These are phyloP conservation scores for Amborella trichopoda DNA, from an alignment of 164 flowering plant genomes.

Conservation along the genomic window DNA sequence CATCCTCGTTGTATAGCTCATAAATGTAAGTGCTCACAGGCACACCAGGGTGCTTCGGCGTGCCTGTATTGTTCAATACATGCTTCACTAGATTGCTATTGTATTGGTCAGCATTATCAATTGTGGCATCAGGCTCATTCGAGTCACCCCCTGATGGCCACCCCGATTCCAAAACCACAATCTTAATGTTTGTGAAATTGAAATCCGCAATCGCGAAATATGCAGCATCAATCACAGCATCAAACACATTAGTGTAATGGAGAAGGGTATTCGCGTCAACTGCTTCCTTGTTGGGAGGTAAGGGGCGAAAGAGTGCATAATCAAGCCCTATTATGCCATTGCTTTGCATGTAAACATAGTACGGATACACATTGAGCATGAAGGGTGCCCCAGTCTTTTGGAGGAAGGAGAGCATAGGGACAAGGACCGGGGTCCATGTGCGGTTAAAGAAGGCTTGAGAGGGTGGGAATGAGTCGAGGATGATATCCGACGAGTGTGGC, in stretches of 20 bases:
- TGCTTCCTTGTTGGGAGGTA: constrained; percentile 57
- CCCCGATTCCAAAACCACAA: constrained; percentile 64
- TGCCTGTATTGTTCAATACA: constrained; percentile 71
- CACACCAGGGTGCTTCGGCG: constrained; percentile 79
- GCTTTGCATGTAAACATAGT: constrained; percentile 49
- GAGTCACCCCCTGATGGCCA: constrained; percentile 80
- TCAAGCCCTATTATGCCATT: constrained; percentile 64
- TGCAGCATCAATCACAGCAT: constrained; percentile 66
- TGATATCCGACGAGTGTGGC: constrained; percentile 42
- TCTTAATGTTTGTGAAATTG: constrained; percentile 55
- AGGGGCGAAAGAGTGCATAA: constrained; percentile 63
- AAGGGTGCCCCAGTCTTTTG: constrained; percentile 45
- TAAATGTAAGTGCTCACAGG: constrained; percentile 78
- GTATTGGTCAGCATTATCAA: constrained; percentile 62
- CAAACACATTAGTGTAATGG: constrained; percentile 68
- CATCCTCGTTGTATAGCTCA: constrained; percentile 86
- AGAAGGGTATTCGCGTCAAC: constrained; percentile 71
- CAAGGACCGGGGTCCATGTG: constrained; percentile 38
- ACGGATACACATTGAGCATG: constrained; percentile 68
- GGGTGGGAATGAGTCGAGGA: constrained; percentile 72
- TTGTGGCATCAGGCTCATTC: constrained; percentile 56
- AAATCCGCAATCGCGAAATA: constrained; percentile 56
- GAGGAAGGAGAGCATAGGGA: constrained; percentile 52
- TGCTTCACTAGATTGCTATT: constrained; percentile 66
- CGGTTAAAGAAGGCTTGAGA: constrained; percentile 69